Evolutionary conservation across 352 stramenopile species (phyloP).

Genomic region (Hyphochytrium catenoides): DNA sequence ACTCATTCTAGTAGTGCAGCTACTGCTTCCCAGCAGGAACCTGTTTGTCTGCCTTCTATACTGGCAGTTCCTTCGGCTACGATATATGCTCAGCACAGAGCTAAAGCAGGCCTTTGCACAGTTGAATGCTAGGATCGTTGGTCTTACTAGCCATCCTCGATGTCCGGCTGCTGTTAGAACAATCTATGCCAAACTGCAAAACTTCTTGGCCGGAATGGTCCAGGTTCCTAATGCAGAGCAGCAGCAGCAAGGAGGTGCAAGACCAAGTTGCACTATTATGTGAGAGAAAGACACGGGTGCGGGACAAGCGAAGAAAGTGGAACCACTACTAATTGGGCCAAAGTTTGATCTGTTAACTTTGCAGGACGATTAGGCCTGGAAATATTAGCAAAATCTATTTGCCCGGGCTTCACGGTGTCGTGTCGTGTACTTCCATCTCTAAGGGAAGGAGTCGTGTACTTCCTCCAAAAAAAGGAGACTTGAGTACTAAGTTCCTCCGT

Average conservation of each 20-base stretch:
- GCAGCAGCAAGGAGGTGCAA: conserved; percentile 9
- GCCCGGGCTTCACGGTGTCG: too few species aligned
- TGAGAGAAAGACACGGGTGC: too few species aligned
- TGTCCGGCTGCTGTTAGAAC: conserved; percentile 24
- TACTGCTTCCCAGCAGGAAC: conserved; percentile 53
- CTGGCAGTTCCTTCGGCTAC: conserved; percentile 65
- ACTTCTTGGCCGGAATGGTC: conserved; percentile 34
- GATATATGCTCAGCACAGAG: conserved; percentile 68
- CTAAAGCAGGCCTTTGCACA: conserved; percentile 48
- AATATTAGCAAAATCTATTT: too few species aligned
- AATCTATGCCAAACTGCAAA: conserved; percentile 36
- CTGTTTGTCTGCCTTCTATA: conserved; percentile 59
- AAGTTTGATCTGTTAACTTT: too few species aligned
- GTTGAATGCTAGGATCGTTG: conserved; percentile 30
- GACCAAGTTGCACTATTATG: too few species aligned
- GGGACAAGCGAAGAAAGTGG: too few species aligned
- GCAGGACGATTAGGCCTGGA: too few species aligned
- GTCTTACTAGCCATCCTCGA: conserved; percentile 28
- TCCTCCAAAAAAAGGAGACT: too few species aligned
- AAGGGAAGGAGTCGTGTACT: too few species aligned
- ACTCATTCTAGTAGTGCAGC: conserved; percentile 40
- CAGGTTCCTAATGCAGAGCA: conserved; percentile 22
- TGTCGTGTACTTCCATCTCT: too few species aligned
- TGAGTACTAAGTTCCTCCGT: too few species aligned
- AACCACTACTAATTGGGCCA: too few species aligned